phyloP scores from a whole-genome alignment of 129 eudicot species.

The Flaveria sonorensis region DNA sequence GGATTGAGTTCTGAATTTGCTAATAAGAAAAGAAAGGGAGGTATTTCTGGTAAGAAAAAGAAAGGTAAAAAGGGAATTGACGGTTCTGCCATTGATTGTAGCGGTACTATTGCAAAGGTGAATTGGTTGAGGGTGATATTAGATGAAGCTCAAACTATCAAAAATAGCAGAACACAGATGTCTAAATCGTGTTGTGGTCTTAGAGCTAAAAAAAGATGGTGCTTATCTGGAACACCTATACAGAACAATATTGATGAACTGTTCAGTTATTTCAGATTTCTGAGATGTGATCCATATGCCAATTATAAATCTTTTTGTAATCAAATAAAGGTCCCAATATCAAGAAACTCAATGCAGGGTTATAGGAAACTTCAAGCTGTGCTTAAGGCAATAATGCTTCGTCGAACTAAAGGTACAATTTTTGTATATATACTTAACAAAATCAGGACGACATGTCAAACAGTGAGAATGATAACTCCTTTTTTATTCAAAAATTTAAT shows the following conservation, averaged over 20 bases:
- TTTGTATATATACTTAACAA: background rate
- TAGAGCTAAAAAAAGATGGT: slow-evolving; percentile 90
- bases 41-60: slow-evolving; percentile 54
- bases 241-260: slow-evolving; percentile 89
- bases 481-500: background rate
- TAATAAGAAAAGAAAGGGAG: slow-evolving; percentile 47
- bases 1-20: slow-evolving; percentile 60
- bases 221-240: slow-evolving; percentile 96
- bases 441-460: no score
- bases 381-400: slow-evolving; percentile 81
- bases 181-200: slow-evolving; percentile 94
- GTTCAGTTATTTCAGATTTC: slow-evolving; percentile 88
- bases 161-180: slow-evolving; percentile 83
- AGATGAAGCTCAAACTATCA: slow-evolving; percentile 98
- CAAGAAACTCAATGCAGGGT: slow-evolving; percentile 65
- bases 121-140: slow-evolving; percentile 80
- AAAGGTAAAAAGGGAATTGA: slow-evolving; percentile 67
- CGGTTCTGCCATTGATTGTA: slow-evolving; percentile 49
- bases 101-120: slow-evolving; percentile 86
- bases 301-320: slow-evolving; percentile 56
- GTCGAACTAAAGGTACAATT: slow-evolving; percentile 89
- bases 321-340: slow-evolving; percentile 62
- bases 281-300: slow-evolving; percentile 73
- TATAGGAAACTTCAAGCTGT: slow-evolving; percentile 86
- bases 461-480: background rate